phyloP scores from a whole-genome alignment of 257 asterid genomes.

The Scutellaria barbata region DNA sequence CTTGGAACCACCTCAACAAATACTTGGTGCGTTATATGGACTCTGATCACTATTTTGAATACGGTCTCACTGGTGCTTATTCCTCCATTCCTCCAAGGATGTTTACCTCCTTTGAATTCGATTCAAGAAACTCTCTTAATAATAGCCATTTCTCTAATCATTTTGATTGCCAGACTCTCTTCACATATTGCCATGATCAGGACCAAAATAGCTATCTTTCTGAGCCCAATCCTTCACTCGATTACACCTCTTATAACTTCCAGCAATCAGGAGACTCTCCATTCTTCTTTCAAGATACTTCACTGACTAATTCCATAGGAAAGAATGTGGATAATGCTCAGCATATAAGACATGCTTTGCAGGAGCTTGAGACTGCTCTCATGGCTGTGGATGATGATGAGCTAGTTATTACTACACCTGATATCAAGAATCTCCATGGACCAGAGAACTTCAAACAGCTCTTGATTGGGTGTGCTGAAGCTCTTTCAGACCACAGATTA shows the following conservation, averaged over 20 bases:
- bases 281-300: neutral
- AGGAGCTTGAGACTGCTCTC: conserved; percentile 64
- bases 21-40: conserved; percentile 34
- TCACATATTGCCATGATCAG: conserved; percentile 48
- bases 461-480: conserved; percentile 68
- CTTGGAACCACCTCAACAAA: neutral
- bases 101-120: conserved; percentile 52
- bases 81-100: conserved; percentile 52
- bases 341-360: conserved; percentile 52
- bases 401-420: conserved; percentile 41
- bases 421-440: conserved; percentile 42
- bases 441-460: conserved; percentile 56
- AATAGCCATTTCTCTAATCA: conserved; percentile 55
- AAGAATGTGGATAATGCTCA: conserved; percentile 41
- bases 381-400: conserved; percentile 67
- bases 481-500: conserved; percentile 57
- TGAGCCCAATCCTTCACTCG: conserved; percentile 55
- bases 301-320: conserved; percentile 25
- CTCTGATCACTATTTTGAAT: conserved; percentile 38
- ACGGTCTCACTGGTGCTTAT: conserved; percentile 39
- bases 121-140: conserved; percentile 57
- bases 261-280: conserved; percentile 47
- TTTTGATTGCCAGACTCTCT: conserved; percentile 47
- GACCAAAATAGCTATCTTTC: conserved; percentile 60
- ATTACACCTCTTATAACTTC: conserved; percentile 41